phyloP scores from a whole-genome alignment of 805 yeast species.

The Myxozyma melibiosi region DNA sequence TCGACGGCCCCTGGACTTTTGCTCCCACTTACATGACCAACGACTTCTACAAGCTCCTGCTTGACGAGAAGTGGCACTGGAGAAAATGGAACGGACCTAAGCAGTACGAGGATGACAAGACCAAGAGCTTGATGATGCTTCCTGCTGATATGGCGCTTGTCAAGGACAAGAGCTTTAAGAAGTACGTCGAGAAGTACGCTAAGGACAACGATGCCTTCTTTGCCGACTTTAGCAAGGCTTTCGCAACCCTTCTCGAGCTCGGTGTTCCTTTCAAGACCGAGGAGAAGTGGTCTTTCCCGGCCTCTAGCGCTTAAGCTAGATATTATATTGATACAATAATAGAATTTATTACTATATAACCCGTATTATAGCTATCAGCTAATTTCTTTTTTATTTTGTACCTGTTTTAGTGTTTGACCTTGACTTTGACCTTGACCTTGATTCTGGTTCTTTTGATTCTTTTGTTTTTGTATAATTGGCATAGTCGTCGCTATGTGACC shows the following conservation, averaged over 20 bases:
- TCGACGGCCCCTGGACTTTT: conserved; percentile 88
- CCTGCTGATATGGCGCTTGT: conserved; percentile 74
- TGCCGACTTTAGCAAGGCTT: conserved; percentile 64
- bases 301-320: conserved; percentile 15
- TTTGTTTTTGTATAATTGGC: conserved; percentile 8
- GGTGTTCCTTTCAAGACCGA: conserved; percentile 65
- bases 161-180: conserved; percentile 56
- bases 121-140: conserved; percentile 68
- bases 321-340: background rate
- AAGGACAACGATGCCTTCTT: conserved; percentile 64
- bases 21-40: conserved; percentile 71
- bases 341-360: background rate
- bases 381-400: background rate
- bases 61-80: conserved; percentile 57
- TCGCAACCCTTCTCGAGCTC: conserved; percentile 69
- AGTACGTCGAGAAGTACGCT: conserved; percentile 68
- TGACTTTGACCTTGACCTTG: no score
- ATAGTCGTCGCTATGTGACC: conserved; percentile 19
- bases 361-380: background rate
- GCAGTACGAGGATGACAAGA: conserved; percentile 61
- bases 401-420: background rate
- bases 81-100: conserved; percentile 47
- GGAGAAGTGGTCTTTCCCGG: conserved; percentile 33
- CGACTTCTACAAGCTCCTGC: conserved; percentile 62
- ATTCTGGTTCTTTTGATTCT: no score